phyloP scores from a whole-genome alignment of 2,329 filamentous ascomycete species.

The Ceratocystis smalleyi region DNA sequence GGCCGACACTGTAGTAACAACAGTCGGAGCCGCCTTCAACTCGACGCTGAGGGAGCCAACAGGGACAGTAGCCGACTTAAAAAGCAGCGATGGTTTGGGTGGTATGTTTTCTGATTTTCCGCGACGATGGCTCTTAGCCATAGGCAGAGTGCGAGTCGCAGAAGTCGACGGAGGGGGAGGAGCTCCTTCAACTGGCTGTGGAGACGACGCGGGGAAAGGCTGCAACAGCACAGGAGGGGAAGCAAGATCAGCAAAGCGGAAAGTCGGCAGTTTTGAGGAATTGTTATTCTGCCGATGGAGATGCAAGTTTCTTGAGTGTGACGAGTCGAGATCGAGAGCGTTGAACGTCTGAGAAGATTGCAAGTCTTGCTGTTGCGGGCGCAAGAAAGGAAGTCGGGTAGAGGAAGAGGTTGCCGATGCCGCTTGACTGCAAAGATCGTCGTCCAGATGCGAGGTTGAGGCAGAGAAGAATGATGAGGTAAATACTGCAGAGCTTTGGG shows the following conservation, averaged over 20 bases:
- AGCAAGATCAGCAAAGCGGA: slow-evolving; percentile 36
- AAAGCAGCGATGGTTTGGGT: slow-evolving; percentile 6
- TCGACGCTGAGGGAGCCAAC: background rate
- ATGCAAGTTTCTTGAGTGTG: slow-evolving; percentile 23
- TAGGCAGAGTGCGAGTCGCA: slow-evolving; percentile 23
- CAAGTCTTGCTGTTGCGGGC: slow-evolving; percentile 7
- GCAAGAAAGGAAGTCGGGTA: slow-evolving; percentile 6
- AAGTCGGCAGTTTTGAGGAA: slow-evolving; percentile 40
- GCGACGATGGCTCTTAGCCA: slow-evolving; percentile 19
- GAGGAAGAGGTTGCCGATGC: slow-evolving; percentile 14
- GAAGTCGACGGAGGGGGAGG: slow-evolving; percentile 27
- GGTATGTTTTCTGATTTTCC: slow-evolving; percentile 15
- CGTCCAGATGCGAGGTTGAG: slow-evolving; percentile 14
- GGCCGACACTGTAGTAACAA: slow-evolving; percentile 11
- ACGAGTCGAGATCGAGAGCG: slow-evolving; percentile 13
- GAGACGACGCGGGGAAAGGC: slow-evolving; percentile 20
- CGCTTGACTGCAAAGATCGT: slow-evolving; percentile 14
- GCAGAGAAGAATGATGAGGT: slow-evolving; percentile 15
- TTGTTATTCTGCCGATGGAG: slow-evolving; percentile 38
- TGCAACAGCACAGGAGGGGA: slow-evolving; percentile 20
- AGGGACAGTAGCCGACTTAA: slow-evolving; percentile 8
- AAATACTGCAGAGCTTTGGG: slow-evolving; percentile 13
- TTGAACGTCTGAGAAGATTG: slow-evolving; percentile 14
- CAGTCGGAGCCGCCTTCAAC: slow-evolving; percentile 3
- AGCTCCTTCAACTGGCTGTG: slow-evolving; percentile 21